Evolutionary conservation across 306 rosid species (phyloP).

Genomic region (Myrica gale): DNA sequence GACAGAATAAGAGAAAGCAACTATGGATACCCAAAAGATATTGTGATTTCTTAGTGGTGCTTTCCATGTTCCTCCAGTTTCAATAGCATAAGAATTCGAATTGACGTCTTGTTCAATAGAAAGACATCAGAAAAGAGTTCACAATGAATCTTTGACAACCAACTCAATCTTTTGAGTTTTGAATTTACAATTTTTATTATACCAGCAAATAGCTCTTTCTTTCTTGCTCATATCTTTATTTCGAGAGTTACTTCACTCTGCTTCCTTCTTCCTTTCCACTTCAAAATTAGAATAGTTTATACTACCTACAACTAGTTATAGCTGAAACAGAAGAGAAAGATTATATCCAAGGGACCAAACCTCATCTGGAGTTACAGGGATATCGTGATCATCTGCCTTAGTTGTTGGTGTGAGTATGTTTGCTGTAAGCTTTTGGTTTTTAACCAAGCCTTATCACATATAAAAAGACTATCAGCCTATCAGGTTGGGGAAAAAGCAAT

Average conservation of each 20-base stretch:
- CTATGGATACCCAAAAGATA: background rate
- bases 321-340: conserved; percentile 13
- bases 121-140: conserved; percentile 2
- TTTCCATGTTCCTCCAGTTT: background rate
- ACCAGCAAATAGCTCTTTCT: background rate
- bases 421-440: conserved; percentile 73
- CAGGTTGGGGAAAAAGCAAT: background rate
- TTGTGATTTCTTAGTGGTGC: background rate
- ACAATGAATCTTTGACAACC: background rate
- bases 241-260: background rate
- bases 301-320: conserved; percentile 2
- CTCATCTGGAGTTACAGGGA: conserved; percentile 91
- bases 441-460: conserved; percentile 60
- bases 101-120: background rate
- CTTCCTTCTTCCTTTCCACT: conserved; percentile 11
- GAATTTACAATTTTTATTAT: background rate
- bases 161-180: background rate
- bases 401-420: conserved; percentile 95
- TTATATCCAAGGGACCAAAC: conserved; percentile 34
- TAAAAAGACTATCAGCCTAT: conserved; percentile 24
- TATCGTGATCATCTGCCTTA: conserved; percentile 89
- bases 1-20: background rate
- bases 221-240: background rate
- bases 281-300: conserved; percentile 2
- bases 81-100: background rate